These are phyloP conservation scores for Pittosporum tobira DNA, from an alignment of 129 eudicot species.

Conservation along the genomic window DNA sequence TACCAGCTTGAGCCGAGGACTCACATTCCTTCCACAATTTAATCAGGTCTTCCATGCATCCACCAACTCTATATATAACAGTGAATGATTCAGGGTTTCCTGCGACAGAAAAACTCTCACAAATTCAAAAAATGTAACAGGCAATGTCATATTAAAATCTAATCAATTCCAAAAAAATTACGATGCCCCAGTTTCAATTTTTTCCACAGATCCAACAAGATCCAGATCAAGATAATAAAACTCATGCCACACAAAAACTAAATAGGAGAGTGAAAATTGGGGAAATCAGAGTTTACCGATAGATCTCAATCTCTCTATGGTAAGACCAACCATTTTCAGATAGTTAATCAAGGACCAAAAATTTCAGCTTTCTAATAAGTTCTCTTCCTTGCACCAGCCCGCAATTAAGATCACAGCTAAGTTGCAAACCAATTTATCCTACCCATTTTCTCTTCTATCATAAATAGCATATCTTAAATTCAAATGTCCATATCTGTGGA, in stretches of 20 bases:
- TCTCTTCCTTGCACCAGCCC: neutral
- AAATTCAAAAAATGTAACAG: too few relatives aligned
- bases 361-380: neutral
- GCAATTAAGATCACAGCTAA: neutral
- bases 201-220: neutral
- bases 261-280: neutral
- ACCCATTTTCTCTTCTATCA: neutral
- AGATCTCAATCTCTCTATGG: neutral
- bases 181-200: neutral
- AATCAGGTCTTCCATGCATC: conserved; percentile 74
- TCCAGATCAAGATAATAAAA: neutral
- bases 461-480: neutral
- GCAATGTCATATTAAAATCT: neutral
- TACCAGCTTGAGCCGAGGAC: conserved; percentile 43
- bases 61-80: conserved; percentile 86
- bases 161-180: neutral
- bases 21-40: conserved; percentile 87
- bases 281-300: neutral
- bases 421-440: neutral
- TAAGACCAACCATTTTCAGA: neutral
- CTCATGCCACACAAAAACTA: neutral
- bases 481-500: neutral
- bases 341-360: neutral
- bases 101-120: neutral
- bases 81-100: conserved; percentile 47